Evolutionary conservation across 768 basidiomycete species (phyloP), one percentile per base, ranked within the genome.

Genomic region (Russula compacta): DNA sequence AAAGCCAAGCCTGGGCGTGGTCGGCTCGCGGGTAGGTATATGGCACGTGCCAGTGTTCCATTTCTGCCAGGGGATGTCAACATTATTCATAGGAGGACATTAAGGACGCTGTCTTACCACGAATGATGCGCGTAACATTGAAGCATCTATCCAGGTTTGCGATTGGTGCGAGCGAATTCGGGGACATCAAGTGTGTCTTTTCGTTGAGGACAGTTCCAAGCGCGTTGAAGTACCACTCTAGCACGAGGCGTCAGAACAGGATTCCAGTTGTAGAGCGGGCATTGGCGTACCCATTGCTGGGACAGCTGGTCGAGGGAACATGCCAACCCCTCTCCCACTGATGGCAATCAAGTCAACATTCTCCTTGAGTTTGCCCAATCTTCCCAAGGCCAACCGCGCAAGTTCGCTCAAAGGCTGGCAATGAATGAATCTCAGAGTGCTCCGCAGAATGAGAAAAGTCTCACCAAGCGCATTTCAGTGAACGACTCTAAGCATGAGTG

Each of bases 31-130:
- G 64, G 56, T 78, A 73, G 6, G 73, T 71, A 60, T 79, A 81
- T 4, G 75, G 75, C 6, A 76, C 68, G 35, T 79, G 77, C 29
- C 76, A 78, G 51, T 71, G 73, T 59, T 82, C 79, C 74, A 82
- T 77, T 3, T 69, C 80, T 81, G 59, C 35, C 24, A 7, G 59
- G 49, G 19, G 7, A 24, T 15, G 36, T 68, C 24, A 66, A 47
- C n/a, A 11, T 10, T 4, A 14, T 35, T 6, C 38, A 6, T 2
- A 32, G 15, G 4, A 24, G n/a, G 35, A 19, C 24, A 29, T 29
- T 29, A 24, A 17, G 36, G 1, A 35, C 19, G 43, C 4, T 32
- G 36, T 39, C 44, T 58, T 54, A 63, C 61, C 61, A 10, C 46
- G 39, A 17, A 58, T 29, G 24, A 63, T n/a, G 35, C 24, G 46